Evolutionary conservation across 2,329 filamentous ascomycete genomes (phyloP).

Genomic region (Cladosporium phlei): DNA sequence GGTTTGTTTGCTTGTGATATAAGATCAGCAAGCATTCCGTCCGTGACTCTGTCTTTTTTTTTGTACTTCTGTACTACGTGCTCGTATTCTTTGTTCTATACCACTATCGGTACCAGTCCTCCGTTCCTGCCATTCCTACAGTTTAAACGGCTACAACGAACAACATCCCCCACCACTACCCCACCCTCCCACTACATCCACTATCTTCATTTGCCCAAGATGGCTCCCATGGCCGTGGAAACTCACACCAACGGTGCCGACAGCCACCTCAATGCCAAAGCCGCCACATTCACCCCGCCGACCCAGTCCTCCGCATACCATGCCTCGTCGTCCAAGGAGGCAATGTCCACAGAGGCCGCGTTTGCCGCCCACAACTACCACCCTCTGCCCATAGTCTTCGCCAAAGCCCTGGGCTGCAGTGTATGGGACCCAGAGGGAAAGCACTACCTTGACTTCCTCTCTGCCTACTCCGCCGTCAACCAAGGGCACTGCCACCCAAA

Average conservation of each 20-base stretch:
- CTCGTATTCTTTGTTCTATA: neutral
- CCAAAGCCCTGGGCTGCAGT: conserved; percentile 74
- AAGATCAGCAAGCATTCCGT: conserved; percentile 6
- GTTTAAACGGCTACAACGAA: neutral
- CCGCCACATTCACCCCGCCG: conserved; percentile 37
- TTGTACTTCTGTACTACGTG: neutral
- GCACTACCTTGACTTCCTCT: conserved; percentile 96
- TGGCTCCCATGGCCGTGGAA: conserved; percentile 35
- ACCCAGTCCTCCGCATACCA: conserved; percentile 55
- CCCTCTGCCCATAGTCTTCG: conserved; percentile 89
- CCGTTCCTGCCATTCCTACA: neutral
- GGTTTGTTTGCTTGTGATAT: conserved; percentile 3
- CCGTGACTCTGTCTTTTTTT: conserved; percentile 4
- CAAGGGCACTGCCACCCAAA: conserved; percentile 97
- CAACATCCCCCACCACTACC: conserved; percentile 2
- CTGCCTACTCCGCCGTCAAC: conserved; percentile 96
- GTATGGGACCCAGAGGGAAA: conserved; percentile 93
- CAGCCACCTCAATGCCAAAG: conserved; percentile 37
- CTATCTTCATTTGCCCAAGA: conserved; percentile 21
- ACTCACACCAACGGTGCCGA: conserved; percentile 24
- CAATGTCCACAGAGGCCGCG: conserved; percentile 75
- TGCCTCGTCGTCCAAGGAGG: conserved; percentile 69
- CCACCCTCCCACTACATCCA: neutral
- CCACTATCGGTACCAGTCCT: neutral
- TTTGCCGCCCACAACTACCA: conserved; percentile 98